These are phyloP conservation scores for Beauveria pseudobassiana DNA, from an alignment of 2,329 filamentous ascomycete species.

Conservation along the genomic window DNA sequence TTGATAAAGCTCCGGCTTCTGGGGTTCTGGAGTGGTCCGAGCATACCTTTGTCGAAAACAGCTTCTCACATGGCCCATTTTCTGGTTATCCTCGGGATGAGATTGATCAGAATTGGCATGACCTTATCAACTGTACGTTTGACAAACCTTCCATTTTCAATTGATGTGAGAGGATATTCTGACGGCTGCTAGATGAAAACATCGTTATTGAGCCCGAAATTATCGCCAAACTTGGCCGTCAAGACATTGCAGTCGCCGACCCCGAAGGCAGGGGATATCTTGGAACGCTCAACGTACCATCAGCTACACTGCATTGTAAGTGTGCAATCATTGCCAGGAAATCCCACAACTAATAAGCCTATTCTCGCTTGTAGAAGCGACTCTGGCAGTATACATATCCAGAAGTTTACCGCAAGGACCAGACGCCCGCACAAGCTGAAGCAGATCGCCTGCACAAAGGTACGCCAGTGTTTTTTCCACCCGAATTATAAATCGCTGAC, in stretches of 20 bases:
- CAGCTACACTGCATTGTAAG: slow-evolving; percentile 13
- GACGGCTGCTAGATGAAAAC: neutral
- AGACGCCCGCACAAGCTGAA: neutral
- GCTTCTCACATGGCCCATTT: slow-evolving; percentile 5
- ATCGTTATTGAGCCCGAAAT: slow-evolving; percentile 8
- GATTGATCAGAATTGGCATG: slow-evolving; percentile 9
- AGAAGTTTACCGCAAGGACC: neutral
- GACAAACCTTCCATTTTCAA: neutral
- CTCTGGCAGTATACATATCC: slow-evolving; percentile 11
- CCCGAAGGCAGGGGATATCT: slow-evolving; percentile 6
- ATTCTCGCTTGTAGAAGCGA: neutral
- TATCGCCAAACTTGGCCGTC: neutral
- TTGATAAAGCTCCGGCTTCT: slow-evolving; percentile 1
- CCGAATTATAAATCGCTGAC: neutral
- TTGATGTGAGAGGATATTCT: neutral
- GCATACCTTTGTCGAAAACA: slow-evolving; percentile 7
- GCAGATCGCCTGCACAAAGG: slow-evolving; percentile 10
- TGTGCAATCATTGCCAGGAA: neutral
- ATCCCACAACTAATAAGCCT: neutral
- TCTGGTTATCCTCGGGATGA: slow-evolving; percentile 7
- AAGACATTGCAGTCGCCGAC: slow-evolving; percentile 5
- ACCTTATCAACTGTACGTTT: slow-evolving; percentile 7
- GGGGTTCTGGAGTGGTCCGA: slow-evolving; percentile 2
- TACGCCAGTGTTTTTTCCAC: neutral
- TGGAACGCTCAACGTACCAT: slow-evolving; percentile 12